A percentile compares a stretch with the other conserved stretches of the same genome.
Evolutionary conservation across 1,139 yeast species (phyloP).

Genomic region (Hyphopichia buzzinii): DNA sequence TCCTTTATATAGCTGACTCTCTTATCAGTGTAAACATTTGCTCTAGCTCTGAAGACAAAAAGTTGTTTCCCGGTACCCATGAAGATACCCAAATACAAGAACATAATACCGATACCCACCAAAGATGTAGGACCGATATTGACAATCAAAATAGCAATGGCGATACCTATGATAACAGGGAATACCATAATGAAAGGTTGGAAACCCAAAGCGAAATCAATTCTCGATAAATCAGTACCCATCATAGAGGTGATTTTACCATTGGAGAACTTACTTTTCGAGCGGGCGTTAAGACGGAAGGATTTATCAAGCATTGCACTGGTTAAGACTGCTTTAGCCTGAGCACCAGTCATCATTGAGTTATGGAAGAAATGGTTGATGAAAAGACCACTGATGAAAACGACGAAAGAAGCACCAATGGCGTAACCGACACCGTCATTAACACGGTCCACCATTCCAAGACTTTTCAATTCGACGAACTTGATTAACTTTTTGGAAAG

Average conservation of each 20-base stretch:
- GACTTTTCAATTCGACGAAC: conserved; percentile 23
- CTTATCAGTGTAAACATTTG: conserved; percentile 52
- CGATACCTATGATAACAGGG: conserved; percentile 58
- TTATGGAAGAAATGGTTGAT: conserved; percentile 63
- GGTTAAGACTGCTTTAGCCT: conserved; percentile 33
- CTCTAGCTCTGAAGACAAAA: conserved; percentile 40
- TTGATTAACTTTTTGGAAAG: conserved; percentile 27
- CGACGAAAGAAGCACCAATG: conserved; percentile 20
- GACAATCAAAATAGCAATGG: conserved; percentile 61
- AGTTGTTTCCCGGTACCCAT: conserved; percentile 39
- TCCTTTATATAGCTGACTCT: conserved; percentile 65
- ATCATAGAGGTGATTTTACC: conserved; percentile 50
- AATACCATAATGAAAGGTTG: conserved; percentile 64
- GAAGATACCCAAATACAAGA: conserved; percentile 39
- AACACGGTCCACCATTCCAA: conserved; percentile 16
- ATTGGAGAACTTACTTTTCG: conserved; percentile 26
- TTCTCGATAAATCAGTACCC: conserved; percentile 76
- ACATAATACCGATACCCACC: conserved; percentile 52
- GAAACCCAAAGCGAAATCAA: conserved; percentile 73
- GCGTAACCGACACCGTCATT: conserved; percentile 36
- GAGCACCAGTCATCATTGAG: conserved; percentile 48
- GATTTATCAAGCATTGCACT: conserved; percentile 33
- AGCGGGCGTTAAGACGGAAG: conserved; percentile 25
- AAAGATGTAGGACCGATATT: conserved; percentile 75
- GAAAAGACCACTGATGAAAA: conserved; percentile 40